Conservation (phyloP, 2,329 filamentous ascomycete genomes). For the Colletotrichum sublineola region DNA sequence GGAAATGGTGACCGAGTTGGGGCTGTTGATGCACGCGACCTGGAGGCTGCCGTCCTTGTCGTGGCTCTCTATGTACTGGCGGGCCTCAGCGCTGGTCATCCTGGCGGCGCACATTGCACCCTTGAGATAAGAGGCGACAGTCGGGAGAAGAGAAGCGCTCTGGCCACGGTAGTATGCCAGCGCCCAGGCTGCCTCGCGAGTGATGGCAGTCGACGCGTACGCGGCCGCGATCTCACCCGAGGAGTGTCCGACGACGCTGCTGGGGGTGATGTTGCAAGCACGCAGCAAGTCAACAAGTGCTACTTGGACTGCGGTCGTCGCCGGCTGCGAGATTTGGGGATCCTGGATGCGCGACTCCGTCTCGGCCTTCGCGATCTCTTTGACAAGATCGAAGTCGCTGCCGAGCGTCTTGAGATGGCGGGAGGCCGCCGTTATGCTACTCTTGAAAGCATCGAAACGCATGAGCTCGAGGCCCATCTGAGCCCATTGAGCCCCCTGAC, state of each 20-base stretch:
- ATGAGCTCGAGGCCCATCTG: slow-evolving; percentile 59
- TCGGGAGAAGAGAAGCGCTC: slow-evolving; percentile 49
- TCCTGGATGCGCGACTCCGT: slow-evolving; percentile 49
- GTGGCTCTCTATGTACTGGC: slow-evolving; percentile 47
- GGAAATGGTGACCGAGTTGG: slow-evolving; percentile 59
- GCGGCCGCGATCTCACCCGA: slow-evolving; percentile 63
- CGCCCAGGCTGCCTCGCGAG: slow-evolving; percentile 55
- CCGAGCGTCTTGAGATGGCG: slow-evolving; percentile 50
- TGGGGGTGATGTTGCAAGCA: slow-evolving; percentile 51
- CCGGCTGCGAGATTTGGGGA: slow-evolving; percentile 56
- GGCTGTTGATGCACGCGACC: slow-evolving; percentile 61
- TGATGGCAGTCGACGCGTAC: slow-evolving; percentile 55
- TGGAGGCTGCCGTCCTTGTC: slow-evolving; percentile 45
- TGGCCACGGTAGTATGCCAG: slow-evolving; percentile 58
- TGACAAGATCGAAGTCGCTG: slow-evolving; percentile 52
- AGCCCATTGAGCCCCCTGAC: slow-evolving; percentile 59
- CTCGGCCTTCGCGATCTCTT: slow-evolving; percentile 52
- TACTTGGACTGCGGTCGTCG: slow-evolving; percentile 58
- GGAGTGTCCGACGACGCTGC: slow-evolving; percentile 59
- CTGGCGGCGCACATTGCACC: slow-evolving; percentile 60
- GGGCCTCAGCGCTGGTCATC: slow-evolving; percentile 48
- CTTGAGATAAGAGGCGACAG: slow-evolving; percentile 47
- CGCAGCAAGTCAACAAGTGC: slow-evolving; percentile 57
- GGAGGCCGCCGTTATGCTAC: slow-evolving; percentile 53
- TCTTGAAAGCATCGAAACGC: slow-evolving; percentile 57